These are phyloP conservation scores for Polyporus tsugae DNA, from an alignment of 1,284 basidiomycete species.

Conservation along the genomic window DNA sequence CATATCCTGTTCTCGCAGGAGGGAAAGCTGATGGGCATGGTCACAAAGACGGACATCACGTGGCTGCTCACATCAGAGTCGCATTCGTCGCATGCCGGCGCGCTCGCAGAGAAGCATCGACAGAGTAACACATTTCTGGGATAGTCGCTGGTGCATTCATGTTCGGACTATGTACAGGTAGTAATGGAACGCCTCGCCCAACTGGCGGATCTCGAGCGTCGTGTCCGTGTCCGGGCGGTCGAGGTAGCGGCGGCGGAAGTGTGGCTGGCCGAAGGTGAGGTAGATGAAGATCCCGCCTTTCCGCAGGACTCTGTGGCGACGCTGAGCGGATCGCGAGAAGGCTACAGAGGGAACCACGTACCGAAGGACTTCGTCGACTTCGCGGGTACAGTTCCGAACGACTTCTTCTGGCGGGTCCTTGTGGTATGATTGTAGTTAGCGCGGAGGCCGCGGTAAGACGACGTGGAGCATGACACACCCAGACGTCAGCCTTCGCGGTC, in stretches of 20 bases:
- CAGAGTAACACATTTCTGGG: slow-evolving; percentile 7
- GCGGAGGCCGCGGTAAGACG: neutral
- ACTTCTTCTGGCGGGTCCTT: slow-evolving; percentile 86
- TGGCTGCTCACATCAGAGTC: slow-evolving; percentile 65
- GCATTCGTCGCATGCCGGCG: slow-evolving; percentile 54
- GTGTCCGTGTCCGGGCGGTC: slow-evolving; percentile 62
- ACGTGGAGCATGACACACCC: slow-evolving; percentile 61
- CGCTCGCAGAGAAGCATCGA: slow-evolving; percentile 40
- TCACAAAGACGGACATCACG: slow-evolving; percentile 75
- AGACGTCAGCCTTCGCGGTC: slow-evolving; percentile 87
- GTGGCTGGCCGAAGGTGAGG: slow-evolving; percentile 91
- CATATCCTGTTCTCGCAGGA: slow-evolving; percentile 71
- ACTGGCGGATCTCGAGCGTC: slow-evolving; percentile 67
- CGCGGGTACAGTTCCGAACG: slow-evolving; percentile 78
- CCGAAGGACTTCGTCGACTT: slow-evolving; percentile 86
- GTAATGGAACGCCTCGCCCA: slow-evolving; percentile 88
- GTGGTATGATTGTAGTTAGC: neutral
- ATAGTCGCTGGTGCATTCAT: slow-evolving; percentile 12
- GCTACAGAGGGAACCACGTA: slow-evolving; percentile 37
- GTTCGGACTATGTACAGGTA: slow-evolving; percentile 70
- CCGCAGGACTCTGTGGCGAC: slow-evolving; percentile 64
- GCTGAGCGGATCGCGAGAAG: neutral
- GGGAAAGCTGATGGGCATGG: slow-evolving; percentile 67
- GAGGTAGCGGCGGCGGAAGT: slow-evolving; percentile 83
- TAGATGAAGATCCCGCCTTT: slow-evolving; percentile 79